Percentiles rank a stretch among this genome's conserved stretches.
phyloP scores from a whole-genome alignment of 202 grass and related monocot species.

The Bolboschoenoplectus hybrid region DNA sequence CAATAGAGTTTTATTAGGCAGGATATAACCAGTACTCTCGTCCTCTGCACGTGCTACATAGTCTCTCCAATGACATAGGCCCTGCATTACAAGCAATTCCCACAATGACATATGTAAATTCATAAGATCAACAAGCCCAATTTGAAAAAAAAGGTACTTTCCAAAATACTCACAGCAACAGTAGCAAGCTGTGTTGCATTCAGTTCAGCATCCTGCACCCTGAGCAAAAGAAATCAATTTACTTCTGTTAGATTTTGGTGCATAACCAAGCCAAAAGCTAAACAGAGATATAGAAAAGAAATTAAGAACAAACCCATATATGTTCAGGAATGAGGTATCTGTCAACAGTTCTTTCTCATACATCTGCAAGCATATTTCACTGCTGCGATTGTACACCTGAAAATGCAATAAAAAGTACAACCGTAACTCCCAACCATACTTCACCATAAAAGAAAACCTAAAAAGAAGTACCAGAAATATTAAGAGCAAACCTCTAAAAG shows the following conservation, averaged over 20 bases:
- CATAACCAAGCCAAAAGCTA: conserved; percentile 35
- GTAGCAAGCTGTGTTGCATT: conserved; percentile 64
- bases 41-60: conserved; percentile 70
- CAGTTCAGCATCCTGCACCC: conserved; percentile 79
- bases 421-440: conserved; percentile 32
- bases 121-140: conserved; percentile 7
- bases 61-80: conserved; percentile 91
- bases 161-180: conserved; percentile 63
- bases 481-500: conserved; percentile 73
- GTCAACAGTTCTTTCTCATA: conserved; percentile 91
- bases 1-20: conserved; percentile 87
- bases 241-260: conserved; percentile 20
- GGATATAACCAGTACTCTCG: conserved; percentile 97
- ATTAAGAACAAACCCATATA: conserved; percentile 67
- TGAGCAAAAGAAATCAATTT: conserved; percentile 46
- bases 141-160: conserved; percentile 30
- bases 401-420: conserved; percentile 39
- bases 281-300: conserved; percentile 31
- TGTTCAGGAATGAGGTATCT: conserved; percentile 81
- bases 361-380: conserved; percentile 87
- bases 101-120: not conserved
- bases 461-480: conserved; percentile 35
- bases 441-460: conserved; percentile 38
- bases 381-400: conserved; percentile 84
- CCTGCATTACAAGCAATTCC: conserved; percentile 51